Conservation (phyloP, 768 basidiomycete genomes). For the Auricularia auricula-judae region DNA sequence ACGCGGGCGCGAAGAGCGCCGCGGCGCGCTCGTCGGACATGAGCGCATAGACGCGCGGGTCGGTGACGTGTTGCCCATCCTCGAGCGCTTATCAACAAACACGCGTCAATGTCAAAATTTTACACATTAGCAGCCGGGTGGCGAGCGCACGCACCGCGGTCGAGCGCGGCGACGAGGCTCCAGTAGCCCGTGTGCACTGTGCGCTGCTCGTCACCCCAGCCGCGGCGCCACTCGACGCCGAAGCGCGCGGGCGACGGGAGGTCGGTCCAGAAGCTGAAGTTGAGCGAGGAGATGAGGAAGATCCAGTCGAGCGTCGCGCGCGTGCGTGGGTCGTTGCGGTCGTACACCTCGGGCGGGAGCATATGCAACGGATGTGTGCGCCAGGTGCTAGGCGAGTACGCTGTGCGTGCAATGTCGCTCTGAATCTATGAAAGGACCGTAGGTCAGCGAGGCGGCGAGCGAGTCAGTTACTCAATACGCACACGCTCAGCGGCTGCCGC, state of each 20-base stretch:
- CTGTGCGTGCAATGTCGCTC: conserved; percentile 42
- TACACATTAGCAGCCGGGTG: not conserved
- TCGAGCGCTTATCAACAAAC: conserved; percentile 47
- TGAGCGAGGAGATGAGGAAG: conserved; percentile 75
- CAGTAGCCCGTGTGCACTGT: conserved; percentile 74
- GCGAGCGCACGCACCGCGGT: conserved; percentile 44
- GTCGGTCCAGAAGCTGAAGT: conserved; percentile 86
- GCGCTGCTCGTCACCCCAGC: conserved; percentile 45
- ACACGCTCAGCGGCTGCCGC: conserved; percentile 58
- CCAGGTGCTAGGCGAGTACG: conserved; percentile 76
- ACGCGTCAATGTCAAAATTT: not conserved
- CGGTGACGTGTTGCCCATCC: conserved; percentile 63
- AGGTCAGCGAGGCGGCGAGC: not conserved
- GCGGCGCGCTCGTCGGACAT: conserved; percentile 57
- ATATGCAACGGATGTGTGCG: conserved; percentile 67
- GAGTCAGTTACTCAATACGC: conserved; percentile 7
- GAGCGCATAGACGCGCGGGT: conserved; percentile 71
- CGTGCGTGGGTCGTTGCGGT: conserved; percentile 40
- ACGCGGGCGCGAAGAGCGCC: conserved; percentile 53
- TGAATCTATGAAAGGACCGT: conserved; percentile 37
- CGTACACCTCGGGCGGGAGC: conserved; percentile 54
- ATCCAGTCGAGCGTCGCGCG: conserved; percentile 68
- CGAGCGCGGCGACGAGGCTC: conserved; percentile 75
- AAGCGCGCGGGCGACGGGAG: conserved; percentile 38
- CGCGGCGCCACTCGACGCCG: conserved; percentile 66